Base-by-base conservation (phyloP, 2,329 filamentous ascomycete genomes). In the Paracamarosporium sp. region DNA sequence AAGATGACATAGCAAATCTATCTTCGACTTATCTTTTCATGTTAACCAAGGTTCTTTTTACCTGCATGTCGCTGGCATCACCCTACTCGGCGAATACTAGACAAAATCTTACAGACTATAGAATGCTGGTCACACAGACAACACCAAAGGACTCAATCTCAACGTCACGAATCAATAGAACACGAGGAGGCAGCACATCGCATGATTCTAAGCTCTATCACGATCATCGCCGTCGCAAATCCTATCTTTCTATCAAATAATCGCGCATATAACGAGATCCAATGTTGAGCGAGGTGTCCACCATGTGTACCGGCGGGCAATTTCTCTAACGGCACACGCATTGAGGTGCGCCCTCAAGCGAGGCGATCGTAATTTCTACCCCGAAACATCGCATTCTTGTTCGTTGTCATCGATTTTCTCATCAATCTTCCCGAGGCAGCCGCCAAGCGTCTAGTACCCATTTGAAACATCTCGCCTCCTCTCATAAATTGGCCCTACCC, bases 401-500 rank as follows among this genome's bases (percentile, higher is more conserved):
- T 50, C 46, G 33, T n/a, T 24, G 24, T 28, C 36, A 31, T 15
- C n/a, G 11, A 20, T n/a, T 15, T 11, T 25, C 22, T 11, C 33
- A 36, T 27, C 46, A 50, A 41, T 51, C 28, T 51, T 30, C 48
- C 35, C 43, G 48, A 41, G 25, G 48, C 48, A 9, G n/a, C 17
- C 36, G 48, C 48, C 48, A 51, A 51, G 48, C 25, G 27, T 17
- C 25, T 40, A 41, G 11, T 8, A 20, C 48, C 15, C 24, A 13
- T 36, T 40, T 52, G 47, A 56, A 56, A 56, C 54, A 50, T 38
- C 15, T 46, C n/a, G 40, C 31, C 30, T 45, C 46, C 36, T 51
- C 46, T 50, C 46, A 33, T 50, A 51, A 15, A 56, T 50, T 56
- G 13, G 27, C 25, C 36, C 30, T 3, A 43, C 40, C 53, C 53